A percentile compares a stretch with the other conserved stretches of the same genome.
Conservation (phyloP, 257 asterid genomes). For the Salvia rosmarinus region DNA sequence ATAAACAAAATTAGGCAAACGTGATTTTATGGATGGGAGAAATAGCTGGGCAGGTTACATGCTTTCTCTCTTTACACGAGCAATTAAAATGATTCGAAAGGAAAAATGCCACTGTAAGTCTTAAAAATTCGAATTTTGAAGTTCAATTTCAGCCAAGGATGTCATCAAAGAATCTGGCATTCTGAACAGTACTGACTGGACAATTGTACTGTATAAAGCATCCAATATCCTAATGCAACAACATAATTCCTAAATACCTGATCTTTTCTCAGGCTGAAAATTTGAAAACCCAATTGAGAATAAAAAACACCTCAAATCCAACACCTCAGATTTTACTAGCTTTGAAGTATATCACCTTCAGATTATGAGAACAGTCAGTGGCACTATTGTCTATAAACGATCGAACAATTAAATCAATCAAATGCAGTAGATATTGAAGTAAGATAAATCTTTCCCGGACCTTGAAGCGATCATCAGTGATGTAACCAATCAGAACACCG, state of each 20-base stretch:
- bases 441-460: slow-evolving; percentile 32
- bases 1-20: not conserved
- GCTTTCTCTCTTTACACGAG: not conserved
- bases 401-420: not conserved
- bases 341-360: not conserved
- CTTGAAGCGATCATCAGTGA: slow-evolving; percentile 67
- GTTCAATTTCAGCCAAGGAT: too few relatives aligned
- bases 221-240: not conserved
- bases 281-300: not conserved
- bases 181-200: not conserved
- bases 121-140: not conserved
- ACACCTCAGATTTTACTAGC: slow-evolving; percentile 1
- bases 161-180: not conserved
- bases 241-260: not conserved
- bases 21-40: not conserved
- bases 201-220: not conserved
- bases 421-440: not conserved
- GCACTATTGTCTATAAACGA: not conserved
- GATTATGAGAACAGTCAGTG: not conserved
- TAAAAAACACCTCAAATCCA: not conserved
- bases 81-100: not conserved
- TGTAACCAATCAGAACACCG: slow-evolving; percentile 51
- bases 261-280: not conserved
- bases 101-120: not conserved
- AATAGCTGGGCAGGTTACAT: slow-evolving; percentile 3